phyloP scores from a whole-genome alignment of 768 basidiomycete genomes.

The Rubroboletus satanas region DNA sequence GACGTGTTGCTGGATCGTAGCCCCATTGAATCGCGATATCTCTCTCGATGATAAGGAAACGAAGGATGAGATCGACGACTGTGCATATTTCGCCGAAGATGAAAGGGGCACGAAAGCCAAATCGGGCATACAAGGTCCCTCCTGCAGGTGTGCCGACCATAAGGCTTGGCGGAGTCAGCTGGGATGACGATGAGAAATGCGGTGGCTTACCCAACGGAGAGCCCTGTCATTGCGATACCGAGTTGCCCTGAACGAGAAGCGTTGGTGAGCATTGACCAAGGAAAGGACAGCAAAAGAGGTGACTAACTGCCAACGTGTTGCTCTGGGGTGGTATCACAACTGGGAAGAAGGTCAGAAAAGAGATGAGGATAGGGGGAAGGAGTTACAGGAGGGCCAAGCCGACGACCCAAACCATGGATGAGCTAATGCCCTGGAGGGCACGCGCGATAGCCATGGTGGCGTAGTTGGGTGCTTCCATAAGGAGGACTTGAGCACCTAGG shows the following conservation, averaged over 20 bases:
- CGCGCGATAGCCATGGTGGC: conserved; percentile 57
- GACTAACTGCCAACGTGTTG: conserved; percentile 46
- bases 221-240: conserved; percentile 56
- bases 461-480: conserved; percentile 60
- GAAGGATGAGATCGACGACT: conserved; percentile 47
- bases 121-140: conserved; percentile 48
- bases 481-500: conserved; percentile 51
- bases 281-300: neutral
- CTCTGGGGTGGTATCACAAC: conserved; percentile 55
- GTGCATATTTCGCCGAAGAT: conserved; percentile 48
- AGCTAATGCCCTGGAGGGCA: conserved; percentile 55
- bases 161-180: conserved; percentile 32
- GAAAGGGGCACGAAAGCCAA: conserved; percentile 61
- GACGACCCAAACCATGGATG: conserved; percentile 60
- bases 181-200: neutral
- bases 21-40: conserved; percentile 49
- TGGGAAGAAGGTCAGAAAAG: conserved; percentile 24
- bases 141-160: conserved; percentile 57
- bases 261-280: neutral
- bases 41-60: conserved; percentile 55
- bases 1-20: conserved; percentile 36
- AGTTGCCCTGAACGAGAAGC: conserved; percentile 43
- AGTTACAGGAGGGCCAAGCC: conserved; percentile 56
- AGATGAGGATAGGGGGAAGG: neutral
- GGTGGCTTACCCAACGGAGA: conserved; percentile 47